Evolutionary conservation across 768 basidiomycete genomes (phyloP).

Genomic region (Clitopilus passeckerianus): DNA sequence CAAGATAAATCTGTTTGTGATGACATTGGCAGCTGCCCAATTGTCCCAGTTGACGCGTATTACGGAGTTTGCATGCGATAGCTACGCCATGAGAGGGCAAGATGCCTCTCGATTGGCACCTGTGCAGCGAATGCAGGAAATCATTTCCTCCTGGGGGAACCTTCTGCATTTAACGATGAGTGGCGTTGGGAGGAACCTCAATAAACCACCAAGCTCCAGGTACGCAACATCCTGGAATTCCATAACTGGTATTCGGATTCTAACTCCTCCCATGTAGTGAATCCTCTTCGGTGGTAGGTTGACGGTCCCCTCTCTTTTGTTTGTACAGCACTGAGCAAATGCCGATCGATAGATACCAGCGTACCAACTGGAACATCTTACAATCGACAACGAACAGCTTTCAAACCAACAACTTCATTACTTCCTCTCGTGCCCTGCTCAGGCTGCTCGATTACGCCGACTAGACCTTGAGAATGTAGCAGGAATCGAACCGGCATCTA

Average conservation of each 20-base stretch:
- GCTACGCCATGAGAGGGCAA: background rate
- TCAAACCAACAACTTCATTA: background rate
- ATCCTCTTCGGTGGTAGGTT: no score
- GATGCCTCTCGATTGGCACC: background rate
- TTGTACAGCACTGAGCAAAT: no score
- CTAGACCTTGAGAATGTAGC: background rate
- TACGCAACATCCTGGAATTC: no score
- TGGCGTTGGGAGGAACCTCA: conserved; percentile 15
- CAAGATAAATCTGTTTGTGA: background rate
- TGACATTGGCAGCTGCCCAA: background rate
- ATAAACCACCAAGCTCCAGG: no score
- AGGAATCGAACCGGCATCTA: background rate
- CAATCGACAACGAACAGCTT: background rate
- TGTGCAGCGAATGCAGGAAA: background rate
- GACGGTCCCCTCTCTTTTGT: no score
- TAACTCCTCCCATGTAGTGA: no score
- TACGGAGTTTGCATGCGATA: background rate
- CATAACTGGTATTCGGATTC: no score
- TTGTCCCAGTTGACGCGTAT: background rate
- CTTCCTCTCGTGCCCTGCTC: background rate
- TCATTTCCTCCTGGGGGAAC: background rate
- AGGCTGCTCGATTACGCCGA: background rate
- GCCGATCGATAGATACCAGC: background rate
- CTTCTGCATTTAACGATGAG: background rate
- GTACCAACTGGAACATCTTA: background rate